Percentiles rank a stretch among this genome's conserved stretches.
Evolutionary conservation across 1,284 basidiomycete genomes (phyloP).

Genomic region (Thelephora terrestris): DNA sequence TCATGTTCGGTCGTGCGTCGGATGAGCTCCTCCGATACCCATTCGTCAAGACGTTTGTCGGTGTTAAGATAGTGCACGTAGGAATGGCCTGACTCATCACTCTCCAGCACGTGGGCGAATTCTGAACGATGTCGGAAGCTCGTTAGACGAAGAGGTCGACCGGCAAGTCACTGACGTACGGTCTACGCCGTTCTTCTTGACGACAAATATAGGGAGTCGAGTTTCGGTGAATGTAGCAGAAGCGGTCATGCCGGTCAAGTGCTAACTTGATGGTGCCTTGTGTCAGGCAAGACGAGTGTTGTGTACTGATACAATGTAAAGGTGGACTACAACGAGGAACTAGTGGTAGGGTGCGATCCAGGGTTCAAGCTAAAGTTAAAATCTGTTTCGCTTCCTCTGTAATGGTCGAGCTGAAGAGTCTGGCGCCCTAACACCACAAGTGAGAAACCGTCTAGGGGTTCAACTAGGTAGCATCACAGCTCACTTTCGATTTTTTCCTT

Average conservation of each 20-base stretch:
- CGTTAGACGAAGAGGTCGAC: slow-evolving; percentile 5
- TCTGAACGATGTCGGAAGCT: slow-evolving; percentile 23
- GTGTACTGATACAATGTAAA: not conserved
- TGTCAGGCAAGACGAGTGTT: too few species aligned
- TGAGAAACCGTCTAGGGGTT: not conserved
- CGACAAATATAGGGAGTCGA: slow-evolving; percentile 6
- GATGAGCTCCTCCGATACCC: slow-evolving; percentile 43
- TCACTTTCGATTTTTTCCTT: slow-evolving; percentile 44
- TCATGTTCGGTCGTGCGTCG: slow-evolving; percentile 17
- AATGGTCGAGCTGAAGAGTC: not conserved
- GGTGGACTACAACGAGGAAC: not conserved
- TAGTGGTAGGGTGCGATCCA: not conserved
- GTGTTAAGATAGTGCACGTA: slow-evolving; percentile 60
- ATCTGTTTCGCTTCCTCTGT: slow-evolving; percentile 1
- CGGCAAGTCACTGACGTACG: slow-evolving; percentile 26
- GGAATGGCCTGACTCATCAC: slow-evolving; percentile 32
- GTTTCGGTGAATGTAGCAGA: not conserved
- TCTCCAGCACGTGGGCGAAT: slow-evolving; percentile 39
- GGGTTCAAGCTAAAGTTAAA: not conserved
- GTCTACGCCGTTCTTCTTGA: slow-evolving; percentile 33
- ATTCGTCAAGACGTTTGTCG: slow-evolving; percentile 72
- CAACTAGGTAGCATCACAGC: slow-evolving; percentile 9
- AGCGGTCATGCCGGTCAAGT: too few species aligned
- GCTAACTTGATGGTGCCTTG: too few species aligned
- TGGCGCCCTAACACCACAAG: not conserved